Evolutionary conservation across 169 alveolate genomes (phyloP).

Genomic region (Plasmodium falciparum): DNA sequence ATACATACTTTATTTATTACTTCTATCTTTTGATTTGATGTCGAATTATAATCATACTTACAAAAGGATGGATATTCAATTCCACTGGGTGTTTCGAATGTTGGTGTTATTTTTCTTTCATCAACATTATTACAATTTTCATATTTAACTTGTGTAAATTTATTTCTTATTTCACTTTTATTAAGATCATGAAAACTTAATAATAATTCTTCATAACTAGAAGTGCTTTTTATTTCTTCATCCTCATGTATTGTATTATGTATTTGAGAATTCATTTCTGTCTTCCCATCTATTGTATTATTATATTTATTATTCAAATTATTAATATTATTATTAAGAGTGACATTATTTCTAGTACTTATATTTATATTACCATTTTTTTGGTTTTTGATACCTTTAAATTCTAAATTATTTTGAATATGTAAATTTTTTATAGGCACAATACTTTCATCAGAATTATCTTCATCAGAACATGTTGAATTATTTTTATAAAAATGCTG

Average conservation of each 20-base stretch:
- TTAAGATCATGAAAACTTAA: constrained; percentile 40
- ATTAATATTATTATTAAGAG: not conserved
- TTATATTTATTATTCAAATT: not conserved
- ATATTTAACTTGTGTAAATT: constrained; percentile 5
- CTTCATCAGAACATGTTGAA: constrained; percentile 3
- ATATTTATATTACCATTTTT: not conserved
- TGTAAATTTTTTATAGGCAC: constrained; percentile 9
- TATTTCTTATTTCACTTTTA: constrained; percentile 36
- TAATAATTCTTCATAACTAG: constrained; percentile 49
- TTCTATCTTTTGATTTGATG: constrained; percentile 6
- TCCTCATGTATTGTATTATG: not conserved
- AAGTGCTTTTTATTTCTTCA: constrained; percentile 23
- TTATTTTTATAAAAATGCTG: not conserved
- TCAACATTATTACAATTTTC: constrained; percentile 13
- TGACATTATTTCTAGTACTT: not conserved
- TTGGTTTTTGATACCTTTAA: not conserved
- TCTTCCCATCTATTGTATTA: too few species aligned
- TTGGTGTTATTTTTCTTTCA: not conserved
- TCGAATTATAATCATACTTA: not conserved
- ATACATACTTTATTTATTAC: not conserved
- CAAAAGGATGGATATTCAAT: not conserved
- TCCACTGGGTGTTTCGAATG: not conserved
- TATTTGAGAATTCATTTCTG: too few species aligned
- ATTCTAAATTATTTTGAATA: not conserved
- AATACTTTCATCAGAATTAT: constrained; percentile 27